Percentiles rank a stretch among this genome's conserved stretches.
phyloP scores from a whole-genome alignment of 257 asterid species.

The Avicennia marina region DNA sequence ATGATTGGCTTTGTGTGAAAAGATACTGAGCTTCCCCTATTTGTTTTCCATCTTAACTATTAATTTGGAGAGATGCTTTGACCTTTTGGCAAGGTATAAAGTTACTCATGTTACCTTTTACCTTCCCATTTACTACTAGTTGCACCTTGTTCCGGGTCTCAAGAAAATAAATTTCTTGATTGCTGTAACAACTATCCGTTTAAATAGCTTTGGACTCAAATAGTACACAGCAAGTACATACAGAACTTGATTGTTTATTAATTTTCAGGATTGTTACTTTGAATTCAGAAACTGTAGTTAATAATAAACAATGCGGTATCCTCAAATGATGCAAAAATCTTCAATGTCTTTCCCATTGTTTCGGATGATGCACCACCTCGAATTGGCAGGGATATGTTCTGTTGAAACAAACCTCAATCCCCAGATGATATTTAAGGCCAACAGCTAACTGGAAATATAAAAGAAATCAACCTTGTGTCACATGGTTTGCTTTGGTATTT shows the following conservation, averaged over 20 bases:
- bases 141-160: too few species aligned
- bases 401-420: neutral
- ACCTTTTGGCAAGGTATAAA: too few species aligned
- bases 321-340: conserved; percentile 17
- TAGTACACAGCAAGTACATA: too few species aligned
- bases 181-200: too few species aligned
- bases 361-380: conserved; percentile 24
- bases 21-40: too few species aligned
- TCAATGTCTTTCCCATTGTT: conserved; percentile 16
- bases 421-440: conserved; percentile 18
- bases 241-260: neutral
- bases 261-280: neutral
- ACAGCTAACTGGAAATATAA: conserved; percentile 8
- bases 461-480: conserved; percentile 4
- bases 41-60: too few species aligned
- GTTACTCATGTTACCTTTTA: too few species aligned
- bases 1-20: too few species aligned
- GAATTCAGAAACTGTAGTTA: neutral
- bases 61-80: too few species aligned
- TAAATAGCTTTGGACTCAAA: too few species aligned
- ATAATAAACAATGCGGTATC: conserved; percentile 2
- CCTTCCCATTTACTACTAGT: too few species aligned
- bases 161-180: too few species aligned
- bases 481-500: conserved; percentile 16
- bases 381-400: conserved; percentile 45